Conservation (phyloP, 306 rosid species). For the Abrus pulchellus region DNA sequence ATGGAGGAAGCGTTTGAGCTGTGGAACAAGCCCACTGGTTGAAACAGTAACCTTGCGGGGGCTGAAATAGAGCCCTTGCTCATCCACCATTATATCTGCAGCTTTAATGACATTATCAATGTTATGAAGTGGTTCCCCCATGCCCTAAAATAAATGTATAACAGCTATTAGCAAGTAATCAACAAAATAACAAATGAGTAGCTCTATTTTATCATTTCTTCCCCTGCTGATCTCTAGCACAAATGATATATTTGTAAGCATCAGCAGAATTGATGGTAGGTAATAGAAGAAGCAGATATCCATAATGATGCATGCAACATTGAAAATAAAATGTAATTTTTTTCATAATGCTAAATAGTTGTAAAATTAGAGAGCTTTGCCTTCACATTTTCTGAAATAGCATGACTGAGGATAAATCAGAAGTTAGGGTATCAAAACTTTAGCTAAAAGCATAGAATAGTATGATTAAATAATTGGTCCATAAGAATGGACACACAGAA, state of each 20-base stretch:
- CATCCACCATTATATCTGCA: constrained; percentile 88
- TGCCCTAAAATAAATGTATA: constrained; percentile 68
- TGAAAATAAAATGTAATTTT: not conserved
- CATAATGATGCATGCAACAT: not conserved
- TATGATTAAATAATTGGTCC: not conserved
- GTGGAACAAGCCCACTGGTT: constrained; percentile 97
- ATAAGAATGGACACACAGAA: constrained; percentile 2
- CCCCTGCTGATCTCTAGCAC: constrained; percentile 12
- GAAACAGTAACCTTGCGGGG: constrained; percentile 97
- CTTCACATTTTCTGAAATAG: not conserved
- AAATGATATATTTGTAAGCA: constrained; percentile 3
- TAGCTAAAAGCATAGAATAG: constrained; percentile 32
- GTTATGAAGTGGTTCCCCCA: constrained; percentile 98
- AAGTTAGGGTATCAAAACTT: constrained; percentile 18
- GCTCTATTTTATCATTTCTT: constrained; percentile 14
- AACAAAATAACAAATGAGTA: constrained; percentile 23
- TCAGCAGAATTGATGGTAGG: constrained; percentile 7
- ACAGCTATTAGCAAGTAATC: constrained; percentile 41
- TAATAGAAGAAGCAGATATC: constrained; percentile 19
- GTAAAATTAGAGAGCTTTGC: not conserved
- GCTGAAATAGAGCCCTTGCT: constrained; percentile 94
- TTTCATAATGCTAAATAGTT: not conserved
- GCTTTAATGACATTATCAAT: constrained; percentile 94
- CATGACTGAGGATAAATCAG: not conserved
- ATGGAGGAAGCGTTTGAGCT: constrained; percentile 79